Conservation (phyloP, 108 stramenopile species). For the Conticribra guillardii region DNA sequence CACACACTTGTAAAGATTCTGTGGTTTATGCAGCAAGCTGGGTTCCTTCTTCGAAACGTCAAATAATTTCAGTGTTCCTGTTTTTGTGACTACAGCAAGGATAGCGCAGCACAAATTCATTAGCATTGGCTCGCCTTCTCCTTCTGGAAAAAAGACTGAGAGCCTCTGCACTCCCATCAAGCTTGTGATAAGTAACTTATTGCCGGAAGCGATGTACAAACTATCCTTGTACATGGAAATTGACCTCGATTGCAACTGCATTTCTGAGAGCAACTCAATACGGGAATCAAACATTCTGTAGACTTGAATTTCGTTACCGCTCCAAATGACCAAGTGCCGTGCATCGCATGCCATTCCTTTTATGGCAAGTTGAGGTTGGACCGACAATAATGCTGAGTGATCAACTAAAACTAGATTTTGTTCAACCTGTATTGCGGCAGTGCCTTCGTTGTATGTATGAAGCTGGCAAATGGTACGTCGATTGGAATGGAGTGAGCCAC, state of each 20-base stretch:
- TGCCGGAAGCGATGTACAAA: slow-evolving; percentile 31
- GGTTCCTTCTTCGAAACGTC: slow-evolving; percentile 52
- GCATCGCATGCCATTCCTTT: slow-evolving; percentile 16
- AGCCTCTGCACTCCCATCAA: slow-evolving; percentile 7
- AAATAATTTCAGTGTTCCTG: slow-evolving; percentile 52
- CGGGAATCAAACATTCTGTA: slow-evolving; percentile 11
- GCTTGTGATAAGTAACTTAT: slow-evolving; percentile 27
- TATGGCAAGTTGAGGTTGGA: background rate
- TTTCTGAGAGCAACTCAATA: slow-evolving; percentile 11
- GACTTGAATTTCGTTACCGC: background rate
- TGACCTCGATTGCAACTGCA: slow-evolving; percentile 33
- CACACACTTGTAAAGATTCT: slow-evolving; percentile 34
- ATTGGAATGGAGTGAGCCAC: no score
- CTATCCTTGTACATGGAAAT: slow-evolving; percentile 50
- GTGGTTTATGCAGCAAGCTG: background rate
- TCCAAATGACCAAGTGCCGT: slow-evolving; percentile 13
- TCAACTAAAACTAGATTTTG: slow-evolving; percentile 4
- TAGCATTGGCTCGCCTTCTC: slow-evolving; percentile 10
- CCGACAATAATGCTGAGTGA: slow-evolving; percentile 4
- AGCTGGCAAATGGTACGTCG: no score
- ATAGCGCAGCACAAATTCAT: slow-evolving; percentile 34
- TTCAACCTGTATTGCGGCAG: slow-evolving; percentile 7
- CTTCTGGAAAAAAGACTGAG: background rate
- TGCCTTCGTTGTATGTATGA: slow-evolving; percentile 18
- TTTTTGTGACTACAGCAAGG: slow-evolving; percentile 27